Percentiles rank a stretch among this genome's conserved stretches.
Conservation (phyloP, 2,329 filamentous ascomycete genomes). For the Neopestalotiopsis clavispora region DNA sequence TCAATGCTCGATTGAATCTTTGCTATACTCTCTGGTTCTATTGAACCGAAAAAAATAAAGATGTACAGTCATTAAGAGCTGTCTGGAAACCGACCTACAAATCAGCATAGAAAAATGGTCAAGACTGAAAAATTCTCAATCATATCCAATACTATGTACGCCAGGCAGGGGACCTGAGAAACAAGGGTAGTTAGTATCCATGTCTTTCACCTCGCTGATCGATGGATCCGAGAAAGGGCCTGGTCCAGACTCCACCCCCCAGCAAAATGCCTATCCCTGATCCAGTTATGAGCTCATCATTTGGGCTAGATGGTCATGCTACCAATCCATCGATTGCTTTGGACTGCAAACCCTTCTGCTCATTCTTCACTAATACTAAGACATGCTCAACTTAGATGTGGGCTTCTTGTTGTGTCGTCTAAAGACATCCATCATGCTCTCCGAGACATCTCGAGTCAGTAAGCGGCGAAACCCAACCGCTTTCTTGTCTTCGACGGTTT, state of each 20-base stretch:
- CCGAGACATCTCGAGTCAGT: not conserved
- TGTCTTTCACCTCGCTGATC: too few relatives aligned
- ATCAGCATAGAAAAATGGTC: too few relatives aligned
- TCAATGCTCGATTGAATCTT: not conserved
- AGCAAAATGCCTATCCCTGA: not conserved
- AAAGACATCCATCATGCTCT: not conserved
- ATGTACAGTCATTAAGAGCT: not conserved
- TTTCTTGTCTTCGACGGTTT: too few relatives aligned
- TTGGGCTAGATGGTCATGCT: not conserved
- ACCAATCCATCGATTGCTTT: too few relatives aligned
- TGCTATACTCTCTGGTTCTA: not conserved
- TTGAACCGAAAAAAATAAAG: not conserved
- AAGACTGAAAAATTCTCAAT: too few relatives aligned
- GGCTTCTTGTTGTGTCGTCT: not conserved
- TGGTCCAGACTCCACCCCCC: too few relatives aligned
- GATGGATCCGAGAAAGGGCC: too few relatives aligned
- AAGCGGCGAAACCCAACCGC: not conserved
- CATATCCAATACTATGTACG: too few relatives aligned
- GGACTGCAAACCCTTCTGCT: not conserved
- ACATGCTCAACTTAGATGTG: not conserved
- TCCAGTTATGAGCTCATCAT: not conserved
- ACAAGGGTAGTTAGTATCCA: too few relatives aligned
- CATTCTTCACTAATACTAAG: not conserved
- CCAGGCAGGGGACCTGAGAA: too few relatives aligned
- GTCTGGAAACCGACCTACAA: too few relatives aligned